Percentiles rank a stretch among this genome's conserved stretches.
Evolutionary conservation across 352 stramenopile species (phyloP).

Genomic region (Globisporangium perplexum): DNA sequence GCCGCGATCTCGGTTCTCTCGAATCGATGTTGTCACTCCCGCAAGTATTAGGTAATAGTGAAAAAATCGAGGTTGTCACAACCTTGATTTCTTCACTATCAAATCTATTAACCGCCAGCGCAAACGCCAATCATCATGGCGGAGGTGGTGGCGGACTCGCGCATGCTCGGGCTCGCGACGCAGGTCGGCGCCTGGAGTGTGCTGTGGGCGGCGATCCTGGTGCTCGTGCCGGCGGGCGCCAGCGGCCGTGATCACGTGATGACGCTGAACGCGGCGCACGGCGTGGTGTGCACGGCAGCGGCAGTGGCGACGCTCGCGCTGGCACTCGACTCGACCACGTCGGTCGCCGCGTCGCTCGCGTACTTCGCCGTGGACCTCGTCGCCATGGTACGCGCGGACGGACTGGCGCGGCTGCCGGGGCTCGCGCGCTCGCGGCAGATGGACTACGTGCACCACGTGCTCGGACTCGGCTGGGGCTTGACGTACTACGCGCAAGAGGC

Average conservation of each 20-base stretch:
- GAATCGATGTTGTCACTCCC: too few species aligned
- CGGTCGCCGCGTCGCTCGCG: constrained; percentile 49
- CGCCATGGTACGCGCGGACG: constrained; percentile 53
- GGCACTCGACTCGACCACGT: constrained; percentile 43
- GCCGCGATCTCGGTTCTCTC: too few species aligned
- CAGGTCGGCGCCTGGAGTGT: constrained; percentile 34
- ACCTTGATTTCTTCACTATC: too few species aligned
- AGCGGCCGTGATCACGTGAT: constrained; percentile 60
- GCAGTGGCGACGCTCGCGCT: constrained; percentile 39
- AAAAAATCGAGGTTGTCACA: too few species aligned
- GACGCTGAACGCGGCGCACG: constrained; percentile 60
- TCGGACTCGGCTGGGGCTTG: constrained; percentile 58
- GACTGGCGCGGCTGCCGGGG: constrained; percentile 23
- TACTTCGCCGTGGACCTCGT: constrained; percentile 71
- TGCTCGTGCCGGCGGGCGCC: constrained; percentile 29
- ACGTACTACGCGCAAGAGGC: constrained; percentile 56
- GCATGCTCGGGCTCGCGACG: constrained; percentile 25
- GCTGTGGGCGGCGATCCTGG: constrained; percentile 46
- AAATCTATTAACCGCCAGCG: too few species aligned
- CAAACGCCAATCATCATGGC: neutral
- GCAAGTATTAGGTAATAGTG: too few species aligned
- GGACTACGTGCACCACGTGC: constrained; percentile 70
- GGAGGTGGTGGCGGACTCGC: too few species aligned
- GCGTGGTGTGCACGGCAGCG: constrained; percentile 48
- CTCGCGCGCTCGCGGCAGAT: constrained; percentile 48